These are phyloP conservation scores for Digitaria exilis DNA, from an alignment of 202 grass and related monocot species.

Conservation along the genomic window DNA sequence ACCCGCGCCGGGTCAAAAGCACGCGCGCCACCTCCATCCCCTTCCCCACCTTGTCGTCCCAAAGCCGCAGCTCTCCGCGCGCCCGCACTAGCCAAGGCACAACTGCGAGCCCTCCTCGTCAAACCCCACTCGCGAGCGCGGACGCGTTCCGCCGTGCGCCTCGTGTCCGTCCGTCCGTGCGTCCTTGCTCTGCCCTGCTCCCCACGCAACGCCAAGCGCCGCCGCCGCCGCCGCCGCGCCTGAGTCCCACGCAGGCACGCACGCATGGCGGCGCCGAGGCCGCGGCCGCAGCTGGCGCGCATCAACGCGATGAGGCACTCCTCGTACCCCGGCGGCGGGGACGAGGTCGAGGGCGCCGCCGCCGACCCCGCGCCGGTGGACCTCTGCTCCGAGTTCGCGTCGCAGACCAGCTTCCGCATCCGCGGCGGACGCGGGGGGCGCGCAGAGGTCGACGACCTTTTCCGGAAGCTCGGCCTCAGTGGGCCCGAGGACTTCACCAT, in stretches of 20 bases:
- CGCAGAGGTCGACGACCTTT: slow-evolving; percentile 61
- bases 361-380: slow-evolving; percentile 13
- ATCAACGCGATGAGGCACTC: slow-evolving; percentile 64
- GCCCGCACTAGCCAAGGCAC: neutral
- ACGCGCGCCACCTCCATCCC: neutral
- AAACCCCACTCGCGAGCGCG: slow-evolving; percentile 25
- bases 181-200: neutral
- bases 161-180: neutral
- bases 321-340: slow-evolving; percentile 34
- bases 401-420: slow-evolving; percentile 78
- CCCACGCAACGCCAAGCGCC: slow-evolving; percentile 37
- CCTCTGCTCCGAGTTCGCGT: slow-evolving; percentile 22
- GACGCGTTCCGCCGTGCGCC: slow-evolving; percentile 29
- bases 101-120: neutral
- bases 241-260: too few species aligned
- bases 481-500: slow-evolving; percentile 84
- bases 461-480: slow-evolving; percentile 65
- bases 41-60: neutral
- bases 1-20: slow-evolving; percentile 31
- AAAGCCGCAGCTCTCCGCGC: neutral
- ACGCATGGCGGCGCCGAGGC: slow-evolving; percentile 52
- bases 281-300: slow-evolving; percentile 49
- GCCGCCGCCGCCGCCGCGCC: too few species aligned
- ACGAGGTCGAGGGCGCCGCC: neutral
- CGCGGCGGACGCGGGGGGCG: slow-evolving; percentile 48